These are phyloP conservation scores for Lasiodiplodia citricola DNA, from an alignment of 2,329 filamentous ascomycete species.

Conservation along the genomic window DNA sequence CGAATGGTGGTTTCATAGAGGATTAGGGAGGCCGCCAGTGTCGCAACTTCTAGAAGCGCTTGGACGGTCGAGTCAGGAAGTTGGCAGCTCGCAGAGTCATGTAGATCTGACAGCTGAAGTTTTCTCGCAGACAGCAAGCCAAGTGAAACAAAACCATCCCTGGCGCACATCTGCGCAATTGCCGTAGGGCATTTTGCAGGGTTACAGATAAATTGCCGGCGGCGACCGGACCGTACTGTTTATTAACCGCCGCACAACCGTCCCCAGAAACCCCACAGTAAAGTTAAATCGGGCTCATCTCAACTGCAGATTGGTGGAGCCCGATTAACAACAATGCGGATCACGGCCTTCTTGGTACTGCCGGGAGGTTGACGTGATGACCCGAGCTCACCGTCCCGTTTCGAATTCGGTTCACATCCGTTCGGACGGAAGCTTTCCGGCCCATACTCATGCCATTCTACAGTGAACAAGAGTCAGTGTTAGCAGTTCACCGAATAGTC, in stretches of 20 bases:
- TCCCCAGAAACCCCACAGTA: slow-evolving; percentile 1
- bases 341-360: background rate
- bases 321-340: background rate
- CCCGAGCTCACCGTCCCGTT: slow-evolving; percentile 2
- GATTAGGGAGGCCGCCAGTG: slow-evolving; percentile 17
- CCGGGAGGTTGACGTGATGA: background rate
- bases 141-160: slow-evolving; percentile 4
- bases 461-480: slow-evolving; percentile 5
- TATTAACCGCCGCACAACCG: slow-evolving; percentile 19
- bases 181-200: background rate
- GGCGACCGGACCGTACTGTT: slow-evolving; percentile 14
- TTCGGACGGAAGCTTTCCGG: slow-evolving; percentile 11
- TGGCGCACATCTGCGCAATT: background rate
- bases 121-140: background rate
- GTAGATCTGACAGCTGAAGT: background rate
- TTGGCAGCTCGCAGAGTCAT: slow-evolving; percentile 14
- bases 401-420: background rate
- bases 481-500: background rate
- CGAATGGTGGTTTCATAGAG: slow-evolving; percentile 14
- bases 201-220: slow-evolving; percentile 22
- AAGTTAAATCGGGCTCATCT: slow-evolving; percentile 8
- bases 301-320: slow-evolving; percentile 9
- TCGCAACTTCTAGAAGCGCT: slow-evolving; percentile 8
- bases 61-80: slow-evolving; percentile 14
- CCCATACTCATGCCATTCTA: slow-evolving; percentile 1